phyloP scores from a whole-genome alignment of 1,284 basidiomycete genomes.

The Austroboletus rostrupii region DNA sequence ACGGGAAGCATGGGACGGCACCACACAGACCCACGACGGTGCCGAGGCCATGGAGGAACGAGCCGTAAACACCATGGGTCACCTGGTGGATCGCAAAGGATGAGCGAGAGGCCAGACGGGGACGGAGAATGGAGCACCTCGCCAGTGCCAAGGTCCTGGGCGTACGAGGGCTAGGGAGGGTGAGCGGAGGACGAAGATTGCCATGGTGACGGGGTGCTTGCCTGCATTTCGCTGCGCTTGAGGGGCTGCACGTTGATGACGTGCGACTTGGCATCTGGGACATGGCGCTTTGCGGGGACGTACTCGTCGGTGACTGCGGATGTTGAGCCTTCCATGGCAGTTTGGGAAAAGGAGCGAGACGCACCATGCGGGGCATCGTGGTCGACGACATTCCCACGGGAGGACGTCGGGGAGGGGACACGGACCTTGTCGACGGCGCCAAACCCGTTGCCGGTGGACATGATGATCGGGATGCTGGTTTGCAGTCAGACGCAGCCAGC shows the following conservation, averaged over 20 bases:
- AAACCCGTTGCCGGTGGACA: slow-evolving; percentile 33
- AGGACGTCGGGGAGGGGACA: slow-evolving; percentile 41
- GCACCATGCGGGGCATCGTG: slow-evolving; percentile 66
- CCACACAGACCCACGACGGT: slow-evolving; percentile 60
- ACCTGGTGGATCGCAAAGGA: slow-evolving; percentile 36
- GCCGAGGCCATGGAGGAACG: slow-evolving; percentile 69
- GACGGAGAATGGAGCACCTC: slow-evolving; percentile 37
- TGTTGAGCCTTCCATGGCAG: slow-evolving; percentile 9
- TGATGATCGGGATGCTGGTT: slow-evolving; percentile 16
- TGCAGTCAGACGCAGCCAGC: background rate
- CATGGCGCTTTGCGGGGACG: slow-evolving; percentile 31
- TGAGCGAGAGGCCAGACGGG: slow-evolving; percentile 4
- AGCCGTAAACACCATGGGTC: slow-evolving; percentile 85
- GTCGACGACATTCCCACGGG: slow-evolving; percentile 69
- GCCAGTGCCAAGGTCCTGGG: slow-evolving; percentile 77
- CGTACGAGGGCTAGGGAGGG: slow-evolving; percentile 69
- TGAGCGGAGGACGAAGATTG: background rate
- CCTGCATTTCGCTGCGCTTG: slow-evolving; percentile 83
- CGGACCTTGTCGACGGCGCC: slow-evolving; percentile 47
- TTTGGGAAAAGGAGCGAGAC: slow-evolving; percentile 17
- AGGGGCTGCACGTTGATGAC: slow-evolving; percentile 78
- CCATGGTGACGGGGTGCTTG: slow-evolving; percentile 25
- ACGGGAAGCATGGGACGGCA: slow-evolving; percentile 84
- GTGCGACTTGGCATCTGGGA: slow-evolving; percentile 29
- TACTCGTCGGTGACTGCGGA: slow-evolving; percentile 54